These are phyloP conservation scores for Verruconis gallopava DNA, from an alignment of 2,329 filamentous ascomycete species.

Conservation along the genomic window DNA sequence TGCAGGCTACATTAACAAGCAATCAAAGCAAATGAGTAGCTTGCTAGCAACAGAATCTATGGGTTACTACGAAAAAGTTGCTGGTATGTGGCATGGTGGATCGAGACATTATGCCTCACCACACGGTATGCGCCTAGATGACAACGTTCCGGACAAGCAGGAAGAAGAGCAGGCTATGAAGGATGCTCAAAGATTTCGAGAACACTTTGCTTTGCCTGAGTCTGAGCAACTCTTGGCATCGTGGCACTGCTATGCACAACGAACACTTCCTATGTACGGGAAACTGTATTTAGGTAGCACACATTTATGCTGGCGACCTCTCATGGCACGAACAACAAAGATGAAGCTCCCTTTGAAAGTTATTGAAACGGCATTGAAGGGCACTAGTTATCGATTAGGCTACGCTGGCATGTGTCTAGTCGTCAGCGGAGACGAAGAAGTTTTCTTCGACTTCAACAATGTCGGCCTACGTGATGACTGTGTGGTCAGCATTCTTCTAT, in stretches of 20 bases:
- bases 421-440: conserved; percentile 83
- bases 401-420: conserved; percentile 87
- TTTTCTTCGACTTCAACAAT: conserved; percentile 87
- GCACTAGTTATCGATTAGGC: conserved; percentile 73
- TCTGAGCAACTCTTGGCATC: conserved; percentile 75
- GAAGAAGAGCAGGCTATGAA: conserved; percentile 36
- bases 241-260: conserved; percentile 85
- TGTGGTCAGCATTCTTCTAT: conserved; percentile 53
- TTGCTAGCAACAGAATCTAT: conserved; percentile 82
- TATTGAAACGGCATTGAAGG: conserved; percentile 85
- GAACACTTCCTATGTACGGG: conserved; percentile 82
- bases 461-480: conserved; percentile 78
- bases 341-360: conserved; percentile 81
- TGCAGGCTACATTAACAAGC: conserved; percentile 68
- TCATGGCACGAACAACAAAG: conserved; percentile 27
- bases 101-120: conserved; percentile 76
- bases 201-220: conserved; percentile 78
- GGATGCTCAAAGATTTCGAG: conserved; percentile 59
- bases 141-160: conserved; percentile 38
- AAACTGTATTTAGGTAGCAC: conserved; percentile 89
- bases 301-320: conserved; percentile 83
- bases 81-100: conserved; percentile 90
- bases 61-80: conserved; percentile 93
- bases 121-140: conserved; percentile 48
- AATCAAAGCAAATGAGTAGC: conserved; percentile 68